A percentile compares a stretch with the other conserved stretches of the same genome.
Conservation (phyloP, 2,329 filamentous ascomycete species). For the Magnaporthales sp. region DNA sequence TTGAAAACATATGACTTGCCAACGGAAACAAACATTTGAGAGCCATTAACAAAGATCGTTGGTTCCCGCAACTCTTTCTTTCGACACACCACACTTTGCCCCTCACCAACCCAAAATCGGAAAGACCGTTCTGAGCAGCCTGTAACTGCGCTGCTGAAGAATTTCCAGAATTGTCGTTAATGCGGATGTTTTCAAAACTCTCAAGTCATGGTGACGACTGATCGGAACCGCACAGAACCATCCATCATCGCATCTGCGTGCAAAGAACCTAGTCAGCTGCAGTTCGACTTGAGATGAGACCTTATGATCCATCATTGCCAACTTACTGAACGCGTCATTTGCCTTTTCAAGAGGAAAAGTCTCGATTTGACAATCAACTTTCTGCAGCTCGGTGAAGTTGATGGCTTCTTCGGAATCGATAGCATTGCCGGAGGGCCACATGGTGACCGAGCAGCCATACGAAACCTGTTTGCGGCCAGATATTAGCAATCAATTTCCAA, state of each 20-base stretch:
- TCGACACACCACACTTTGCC: not conserved
- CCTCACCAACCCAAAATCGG: not conserved
- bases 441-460: slow-evolving; percentile 52
- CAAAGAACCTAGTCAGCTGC: not conserved
- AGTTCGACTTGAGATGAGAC: not conserved
- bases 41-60: not conserved
- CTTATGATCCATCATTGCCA: not conserved
- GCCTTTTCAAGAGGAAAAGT: slow-evolving; percentile 49
- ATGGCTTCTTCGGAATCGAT: slow-evolving; percentile 59
- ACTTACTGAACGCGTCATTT: slow-evolving; percentile 27
- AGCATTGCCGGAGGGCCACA: slow-evolving; percentile 54
- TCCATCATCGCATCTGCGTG: not conserved
- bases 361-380: slow-evolving; percentile 57
- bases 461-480: not conserved
- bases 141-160: not conserved
- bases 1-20: too few species aligned
- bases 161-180: not conserved
- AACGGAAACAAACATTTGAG: too few species aligned
- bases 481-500: not conserved
- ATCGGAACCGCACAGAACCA: not conserved
- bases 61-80: not conserved
- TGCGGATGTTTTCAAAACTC: not conserved
- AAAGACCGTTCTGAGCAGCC: not conserved
- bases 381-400: slow-evolving; percentile 51
- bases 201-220: not conserved